Percentiles rank a stretch among this genome's conserved stretches.
These are phyloP conservation scores for Xylaria sp. DNA, from an alignment of 2,329 filamentous ascomycete species.

Conservation along the genomic window DNA sequence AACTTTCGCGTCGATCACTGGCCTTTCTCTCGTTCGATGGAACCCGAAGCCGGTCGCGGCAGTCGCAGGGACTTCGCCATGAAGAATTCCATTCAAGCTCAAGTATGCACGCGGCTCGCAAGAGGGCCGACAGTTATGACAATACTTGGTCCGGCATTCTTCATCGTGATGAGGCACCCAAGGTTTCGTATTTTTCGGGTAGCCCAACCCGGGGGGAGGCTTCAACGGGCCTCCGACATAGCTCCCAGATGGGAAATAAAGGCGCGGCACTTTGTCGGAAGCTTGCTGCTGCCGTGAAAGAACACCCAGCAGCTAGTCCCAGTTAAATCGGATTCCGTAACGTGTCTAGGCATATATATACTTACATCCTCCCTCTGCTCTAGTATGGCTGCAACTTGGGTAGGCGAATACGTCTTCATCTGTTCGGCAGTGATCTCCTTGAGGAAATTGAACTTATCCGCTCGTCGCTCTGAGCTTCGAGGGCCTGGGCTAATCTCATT, in stretches of 20 bases:
- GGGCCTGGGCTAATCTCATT: slow-evolving; percentile 50
- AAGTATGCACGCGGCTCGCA: slow-evolving; percentile 59
- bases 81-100: slow-evolving; percentile 61
- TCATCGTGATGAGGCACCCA: slow-evolving; percentile 54
- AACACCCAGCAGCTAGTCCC: slow-evolving; percentile 49
- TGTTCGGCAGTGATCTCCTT: slow-evolving; percentile 57
- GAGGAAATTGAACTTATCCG: slow-evolving; percentile 59
- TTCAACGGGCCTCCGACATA: slow-evolving; percentile 7
- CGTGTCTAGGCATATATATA: slow-evolving; percentile 1
- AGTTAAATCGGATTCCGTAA: slow-evolving; percentile 13
- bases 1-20: slow-evolving; percentile 55
- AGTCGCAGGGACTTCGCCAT: slow-evolving; percentile 62
- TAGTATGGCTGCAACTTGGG: slow-evolving; percentile 61
- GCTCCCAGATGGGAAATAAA: slow-evolving; percentile 41
- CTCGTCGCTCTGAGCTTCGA: slow-evolving; percentile 55
- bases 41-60: slow-evolving; percentile 66
- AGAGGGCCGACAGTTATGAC: slow-evolving; percentile 60
- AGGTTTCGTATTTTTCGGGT: slow-evolving; percentile 44
- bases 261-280: slow-evolving; percentile 1
- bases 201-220: slow-evolving; percentile 38
- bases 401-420: slow-evolving; percentile 58
- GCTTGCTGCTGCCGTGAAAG: slow-evolving; percentile 40
- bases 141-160: slow-evolving; percentile 65
- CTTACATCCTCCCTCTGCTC: slow-evolving; percentile 62
- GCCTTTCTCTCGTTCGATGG: slow-evolving; percentile 56